Conservation (phyloP, 1,139 yeast genomes). For the Candida sojae region DNA sequence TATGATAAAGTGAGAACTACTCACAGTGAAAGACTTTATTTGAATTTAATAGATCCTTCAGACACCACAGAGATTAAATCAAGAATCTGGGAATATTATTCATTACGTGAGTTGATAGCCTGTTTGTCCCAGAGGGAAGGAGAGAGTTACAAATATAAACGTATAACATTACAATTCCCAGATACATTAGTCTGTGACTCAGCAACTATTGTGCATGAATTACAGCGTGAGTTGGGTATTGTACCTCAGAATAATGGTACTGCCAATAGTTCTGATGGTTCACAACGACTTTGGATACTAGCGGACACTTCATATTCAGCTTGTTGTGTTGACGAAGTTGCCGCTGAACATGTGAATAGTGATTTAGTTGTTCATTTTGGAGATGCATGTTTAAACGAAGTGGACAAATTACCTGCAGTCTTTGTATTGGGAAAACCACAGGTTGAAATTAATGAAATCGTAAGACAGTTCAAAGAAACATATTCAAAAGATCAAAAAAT, state of each 20-base stretch:
- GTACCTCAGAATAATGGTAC: background rate
- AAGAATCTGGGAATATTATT: constrained; percentile 50
- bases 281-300: constrained; percentile 60
- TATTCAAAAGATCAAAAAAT: constrained; percentile 40
- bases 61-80: constrained; percentile 27
- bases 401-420: constrained; percentile 68
- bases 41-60: constrained; percentile 24
- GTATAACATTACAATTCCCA: constrained; percentile 87
- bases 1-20: constrained; percentile 37
- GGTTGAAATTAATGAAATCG: constrained; percentile 36
- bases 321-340: constrained; percentile 96
- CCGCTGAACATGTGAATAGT: constrained; percentile 89
- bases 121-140: constrained; percentile 28
- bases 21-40: constrained; percentile 34
- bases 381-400: constrained; percentile 86
- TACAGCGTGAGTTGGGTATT: constrained; percentile 28
- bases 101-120: constrained; percentile 45
- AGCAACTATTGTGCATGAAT: constrained; percentile 59
- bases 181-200: constrained; percentile 80
- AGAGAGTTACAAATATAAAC: constrained; percentile 32
- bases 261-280: background rate
- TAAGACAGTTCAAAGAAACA: constrained; percentile 35
- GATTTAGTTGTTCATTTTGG: constrained; percentile 92
- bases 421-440: constrained; percentile 76
- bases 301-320: constrained; percentile 97